Percentiles rank a stretch among this genome's conserved stretches.
Conservation (phyloP, 306 rosid genomes). For the Fagus sylvatica region DNA sequence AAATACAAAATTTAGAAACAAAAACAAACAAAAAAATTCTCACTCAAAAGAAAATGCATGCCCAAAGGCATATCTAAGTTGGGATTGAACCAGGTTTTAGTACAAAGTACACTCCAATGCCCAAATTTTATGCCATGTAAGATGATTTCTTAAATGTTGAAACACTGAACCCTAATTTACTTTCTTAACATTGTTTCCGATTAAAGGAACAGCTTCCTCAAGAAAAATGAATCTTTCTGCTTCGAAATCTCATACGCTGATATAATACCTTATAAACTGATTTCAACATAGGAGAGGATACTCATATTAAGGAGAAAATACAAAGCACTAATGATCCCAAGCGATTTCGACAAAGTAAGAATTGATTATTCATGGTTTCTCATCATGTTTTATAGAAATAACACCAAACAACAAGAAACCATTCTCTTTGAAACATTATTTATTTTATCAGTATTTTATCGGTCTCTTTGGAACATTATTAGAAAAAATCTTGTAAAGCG, state of each 20-base stretch:
- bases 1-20: slow-evolving; percentile 6
- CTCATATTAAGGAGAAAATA: not conserved
- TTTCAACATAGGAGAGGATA: not conserved
- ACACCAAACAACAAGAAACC: not conserved
- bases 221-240: not conserved
- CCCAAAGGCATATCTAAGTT: not conserved
- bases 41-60: slow-evolving; percentile 2
- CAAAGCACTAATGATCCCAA: not conserved
- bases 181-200: not conserved
- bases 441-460: too few species aligned
- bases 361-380: not conserved
- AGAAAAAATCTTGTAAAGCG: not conserved
- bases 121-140: not conserved
- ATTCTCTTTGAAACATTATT: not conserved
- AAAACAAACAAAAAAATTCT: not conserved
- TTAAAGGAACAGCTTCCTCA: not conserved
- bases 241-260: not conserved
- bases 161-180: slow-evolving; percentile 5
- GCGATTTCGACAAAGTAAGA: not conserved
- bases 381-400: not conserved
- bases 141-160: not conserved
- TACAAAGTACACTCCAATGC: not conserved
- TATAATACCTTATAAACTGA: not conserved
- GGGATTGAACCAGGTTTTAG: slow-evolving; percentile 2
- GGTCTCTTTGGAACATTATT: not conserved